These are phyloP conservation scores for Cryptomeria japonica DNA, from an alignment of 75 land plant genomes.

Conservation along the genomic window DNA sequence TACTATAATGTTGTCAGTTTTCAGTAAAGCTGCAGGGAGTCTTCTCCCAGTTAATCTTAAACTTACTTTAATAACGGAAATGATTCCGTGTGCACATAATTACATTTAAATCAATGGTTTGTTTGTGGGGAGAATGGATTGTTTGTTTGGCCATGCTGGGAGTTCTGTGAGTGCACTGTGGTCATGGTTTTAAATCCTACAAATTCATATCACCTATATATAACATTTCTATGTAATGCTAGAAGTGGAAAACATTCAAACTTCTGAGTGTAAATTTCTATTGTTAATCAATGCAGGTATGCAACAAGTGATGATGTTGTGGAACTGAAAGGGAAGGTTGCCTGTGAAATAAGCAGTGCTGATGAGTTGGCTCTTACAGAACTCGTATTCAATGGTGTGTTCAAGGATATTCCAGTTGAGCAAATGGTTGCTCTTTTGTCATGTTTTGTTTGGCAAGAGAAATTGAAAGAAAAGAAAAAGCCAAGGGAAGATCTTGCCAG, in stretches of 20 bases:
- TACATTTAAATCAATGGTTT: background rate
- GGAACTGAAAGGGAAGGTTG: conserved; percentile 95
- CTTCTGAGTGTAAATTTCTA: background rate
- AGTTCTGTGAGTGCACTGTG: background rate
- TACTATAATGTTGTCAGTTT: background rate
- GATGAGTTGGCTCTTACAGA: conserved; percentile 93
- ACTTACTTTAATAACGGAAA: background rate
- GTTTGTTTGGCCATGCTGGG: background rate
- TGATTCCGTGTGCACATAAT: background rate
- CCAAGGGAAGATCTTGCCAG: conserved; percentile 83
- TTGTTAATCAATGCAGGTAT: conserved; percentile 58
- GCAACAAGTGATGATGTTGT: conserved; percentile 90
- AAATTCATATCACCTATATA: background rate
- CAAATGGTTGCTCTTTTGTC: conserved; percentile 94
- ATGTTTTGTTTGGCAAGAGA: conserved; percentile 99
- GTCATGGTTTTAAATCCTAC: background rate
- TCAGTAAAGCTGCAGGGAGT: background rate
- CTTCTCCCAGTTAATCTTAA: background rate
- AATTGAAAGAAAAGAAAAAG: conserved; percentile 64
- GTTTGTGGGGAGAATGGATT: background rate
- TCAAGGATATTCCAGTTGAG: conserved; percentile 81
- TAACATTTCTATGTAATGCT: background rate
- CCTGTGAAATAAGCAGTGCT: conserved; percentile 94
- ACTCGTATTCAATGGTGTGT: conserved; percentile 79
- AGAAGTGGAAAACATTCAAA: background rate